Conservation (phyloP, 2,329 filamentous ascomycete species). For the Peltaster fructicola region DNA sequence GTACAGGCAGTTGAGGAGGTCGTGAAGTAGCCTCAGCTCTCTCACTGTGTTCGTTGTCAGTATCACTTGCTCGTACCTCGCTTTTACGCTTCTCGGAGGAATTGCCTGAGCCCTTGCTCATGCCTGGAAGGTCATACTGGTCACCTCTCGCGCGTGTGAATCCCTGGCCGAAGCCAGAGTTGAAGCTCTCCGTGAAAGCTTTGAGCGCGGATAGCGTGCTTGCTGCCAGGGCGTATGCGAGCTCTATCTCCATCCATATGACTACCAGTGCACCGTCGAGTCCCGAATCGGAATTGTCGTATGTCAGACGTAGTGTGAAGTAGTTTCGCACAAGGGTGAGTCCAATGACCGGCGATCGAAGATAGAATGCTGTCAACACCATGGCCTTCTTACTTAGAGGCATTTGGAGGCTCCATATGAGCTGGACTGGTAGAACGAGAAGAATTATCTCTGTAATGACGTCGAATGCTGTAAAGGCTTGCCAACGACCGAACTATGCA, state of each 20-base stretch:
- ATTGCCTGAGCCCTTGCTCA: conserved; percentile 1
- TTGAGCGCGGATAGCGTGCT: conserved; percentile 26
- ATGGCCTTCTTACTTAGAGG: conserved; percentile 15
- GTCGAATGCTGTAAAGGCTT: conserved; percentile 23
- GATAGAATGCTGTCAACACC: conserved; percentile 20
- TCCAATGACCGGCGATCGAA: conserved; percentile 10
- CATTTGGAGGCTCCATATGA: conserved; percentile 24
- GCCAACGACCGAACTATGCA: conserved; percentile 17
- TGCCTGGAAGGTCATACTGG: conserved; percentile 12
- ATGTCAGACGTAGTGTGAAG: conserved; percentile 15
- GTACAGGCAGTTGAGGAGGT: conserved; percentile 8
- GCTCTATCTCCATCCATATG: conserved; percentile 21
- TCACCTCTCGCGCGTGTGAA: conserved; percentile 15
- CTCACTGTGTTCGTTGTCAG: not conserved
- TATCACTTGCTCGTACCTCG: not conserved
- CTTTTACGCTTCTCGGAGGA: conserved; percentile 1
- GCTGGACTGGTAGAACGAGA: conserved; percentile 16
- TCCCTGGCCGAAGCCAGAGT: conserved; percentile 21
- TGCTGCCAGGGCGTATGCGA: conserved; percentile 24
- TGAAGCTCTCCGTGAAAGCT: conserved; percentile 24
- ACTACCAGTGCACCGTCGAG: conserved; percentile 17
- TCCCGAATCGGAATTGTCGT: conserved; percentile 14
- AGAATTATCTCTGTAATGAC: conserved; percentile 19
- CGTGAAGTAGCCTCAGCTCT: conserved; percentile 2
- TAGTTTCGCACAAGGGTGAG: conserved; percentile 20